Base-by-base conservation (phyloP, 148 eudicot species). In the Talinum fruticosum region DNA sequence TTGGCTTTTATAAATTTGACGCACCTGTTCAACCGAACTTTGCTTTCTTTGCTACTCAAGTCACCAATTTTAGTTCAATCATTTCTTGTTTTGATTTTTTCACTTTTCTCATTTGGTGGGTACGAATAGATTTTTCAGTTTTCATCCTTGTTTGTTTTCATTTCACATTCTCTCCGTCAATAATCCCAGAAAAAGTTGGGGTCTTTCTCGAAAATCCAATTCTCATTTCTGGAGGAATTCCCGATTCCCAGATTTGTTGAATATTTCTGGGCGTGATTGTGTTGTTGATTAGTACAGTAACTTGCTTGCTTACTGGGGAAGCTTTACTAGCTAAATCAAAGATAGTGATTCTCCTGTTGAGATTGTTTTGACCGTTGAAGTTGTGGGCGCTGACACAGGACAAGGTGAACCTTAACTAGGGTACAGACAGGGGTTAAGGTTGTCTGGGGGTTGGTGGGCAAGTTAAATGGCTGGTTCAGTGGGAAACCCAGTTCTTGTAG, bases 381-480 rank as follows among this genome's bases (percentile, higher is more conserved):
- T 69, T 71, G 61, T 67, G 72, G 73, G 57, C 75, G 49, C 12
- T 53, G 44, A 53, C 53, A 73, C 66, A 59, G 73, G 72, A 75
- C 79, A 76, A 76, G 53, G 30, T 6, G 24, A 19, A 73, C 33
- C 66, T 62, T 33, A 57, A 74, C 36, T n/a, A 16, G 67, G 72
- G 41, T 18, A 62, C 36, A 71, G 81, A 68, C 73, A n/a, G 70
- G 87, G 78, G 76, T 73, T 80, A 26, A 69, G 75, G 74, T 69
- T 61, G 75, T 1, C 2, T 41, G 34, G 73, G 36, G 78, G 77
- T 59, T 51, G n/a, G 32, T 53, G 26, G 32, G 47, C 57, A 21
- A 79, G 35, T 69, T 72, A 61, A 78, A 88, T 90, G 95, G 86
- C 88, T 49, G 83, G 80, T 83, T 61, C 79, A 49, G 73, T 78